phyloP scores from a whole-genome alignment of 176 grass and related monocot genomes.

The Oryza officinalis region DNA sequence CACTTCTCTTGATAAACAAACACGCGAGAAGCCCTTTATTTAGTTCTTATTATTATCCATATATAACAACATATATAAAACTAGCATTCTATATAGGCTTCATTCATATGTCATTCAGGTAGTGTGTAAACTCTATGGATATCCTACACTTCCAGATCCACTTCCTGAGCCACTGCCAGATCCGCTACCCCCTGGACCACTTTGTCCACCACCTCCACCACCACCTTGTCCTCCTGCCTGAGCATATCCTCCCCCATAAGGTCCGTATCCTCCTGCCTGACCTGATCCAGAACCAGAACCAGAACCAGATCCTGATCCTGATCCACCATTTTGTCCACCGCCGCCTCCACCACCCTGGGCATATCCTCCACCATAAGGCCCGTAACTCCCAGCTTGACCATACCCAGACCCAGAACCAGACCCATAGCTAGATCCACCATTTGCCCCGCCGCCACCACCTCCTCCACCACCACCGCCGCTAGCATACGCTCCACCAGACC shows the following conservation, averaged over 20 bases:
- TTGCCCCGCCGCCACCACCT: not conserved
- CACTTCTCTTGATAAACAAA: not conserved
- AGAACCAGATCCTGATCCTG: not conserved
- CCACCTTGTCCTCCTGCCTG: too few species aligned
- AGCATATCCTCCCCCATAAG: too few species aligned
- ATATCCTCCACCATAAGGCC: not conserved
- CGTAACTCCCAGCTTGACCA: not conserved
- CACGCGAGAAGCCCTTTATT: not conserved
- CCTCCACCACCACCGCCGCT: not conserved
- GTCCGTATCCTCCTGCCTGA: not conserved
- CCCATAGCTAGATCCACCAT: not conserved
- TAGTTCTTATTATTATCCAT: not conserved
- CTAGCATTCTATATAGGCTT: not conserved
- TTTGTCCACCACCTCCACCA: too few species aligned
- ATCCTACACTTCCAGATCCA: not conserved
- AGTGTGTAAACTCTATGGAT: not conserved
- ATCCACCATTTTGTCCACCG: not conserved
- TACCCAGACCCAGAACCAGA: not conserved
- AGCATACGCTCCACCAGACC: not conserved
- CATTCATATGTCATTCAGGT: not conserved
- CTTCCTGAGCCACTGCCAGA: too few species aligned
- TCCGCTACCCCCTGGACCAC: too few species aligned
- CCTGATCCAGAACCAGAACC: not conserved
- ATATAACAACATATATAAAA: not conserved
- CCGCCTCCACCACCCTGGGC: not conserved